Base-by-base conservation (phyloP, 2,329 filamentous ascomycete species). In the Claviceps pazoutovae region DNA sequence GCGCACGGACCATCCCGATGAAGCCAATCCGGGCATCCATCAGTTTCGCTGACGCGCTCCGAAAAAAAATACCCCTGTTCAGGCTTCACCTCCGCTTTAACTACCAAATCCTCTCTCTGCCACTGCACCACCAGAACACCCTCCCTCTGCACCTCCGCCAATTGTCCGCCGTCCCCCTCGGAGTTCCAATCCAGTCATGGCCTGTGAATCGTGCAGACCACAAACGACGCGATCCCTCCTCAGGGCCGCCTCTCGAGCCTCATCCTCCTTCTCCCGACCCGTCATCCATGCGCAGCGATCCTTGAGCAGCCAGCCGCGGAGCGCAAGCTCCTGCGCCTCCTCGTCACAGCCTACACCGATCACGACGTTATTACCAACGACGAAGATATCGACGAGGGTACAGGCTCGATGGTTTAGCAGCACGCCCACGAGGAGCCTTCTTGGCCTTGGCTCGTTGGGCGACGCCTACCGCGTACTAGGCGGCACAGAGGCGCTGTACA, bases 401-500 rank as follows among this genome's bases (percentile, higher is more conserved):
- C 56, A 58, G 51, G 54, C 54, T 6, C 65, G 72, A 45, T 57
- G 57, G 26, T 71, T 75, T 53, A 64, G 64, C 59, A 66, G 55
- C 55, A 67, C 72, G 23, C 53, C 61, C 16, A 52, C 58, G 16
- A 62, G 63, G 46, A 60, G 56, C 2, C 58, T 68, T 2, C 58
- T 73, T 19, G 63, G 64, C 5, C 55, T 72, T 8, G 61, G 64
- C 7, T 59, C 59, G 16, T 55, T 72, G 26, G 56, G 62, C 37
- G 66, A 74, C 54, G 68, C 72, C 13, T 96, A 96, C 65, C 78
- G 85, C 51, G 86, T 89, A 37, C 86, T 93, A 63, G 83, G 82
- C 54, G 80, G 82, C 49, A 93, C 88, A 26, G 84, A 94, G 69
- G 73, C 78, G 53, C 73, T 96, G 53, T 90, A 88, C 71, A 83